These are phyloP conservation scores for Metschnikowia koreensis DNA, from an alignment of 805 yeast genomes.

Conservation along the genomic window DNA sequence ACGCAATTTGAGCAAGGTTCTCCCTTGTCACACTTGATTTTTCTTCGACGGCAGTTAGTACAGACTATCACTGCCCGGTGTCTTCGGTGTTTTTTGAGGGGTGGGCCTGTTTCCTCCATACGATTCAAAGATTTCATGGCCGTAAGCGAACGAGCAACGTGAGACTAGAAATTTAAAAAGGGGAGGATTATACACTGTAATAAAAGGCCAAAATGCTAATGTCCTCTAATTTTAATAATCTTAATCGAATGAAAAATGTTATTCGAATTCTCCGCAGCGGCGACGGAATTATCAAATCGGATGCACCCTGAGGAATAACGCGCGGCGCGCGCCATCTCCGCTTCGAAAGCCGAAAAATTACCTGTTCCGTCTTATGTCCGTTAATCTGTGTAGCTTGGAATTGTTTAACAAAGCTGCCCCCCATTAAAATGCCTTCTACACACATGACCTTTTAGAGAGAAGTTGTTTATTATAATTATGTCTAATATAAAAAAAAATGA, in stretches of 20 bases:
- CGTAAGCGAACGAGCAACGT: neutral
- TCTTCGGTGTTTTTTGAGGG: slow-evolving; percentile 12
- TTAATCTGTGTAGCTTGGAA: neutral
- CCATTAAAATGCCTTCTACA: neutral
- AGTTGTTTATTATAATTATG: neutral
- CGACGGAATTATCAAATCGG: neutral
- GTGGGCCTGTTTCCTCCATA: neutral
- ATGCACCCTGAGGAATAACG: neutral
- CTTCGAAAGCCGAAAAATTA: neutral
- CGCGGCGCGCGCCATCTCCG: neutral
- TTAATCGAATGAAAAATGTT: neutral
- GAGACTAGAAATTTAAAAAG: no score
- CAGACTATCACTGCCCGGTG: slow-evolving; percentile 29
- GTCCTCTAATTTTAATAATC: neutral
- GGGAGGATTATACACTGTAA: no score
- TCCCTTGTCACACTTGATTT: slow-evolving; percentile 33
- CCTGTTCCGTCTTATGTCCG: neutral
- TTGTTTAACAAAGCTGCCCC: neutral
- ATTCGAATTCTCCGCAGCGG: neutral
- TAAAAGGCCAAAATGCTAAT: neutral
- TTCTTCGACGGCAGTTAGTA: slow-evolving; percentile 30
- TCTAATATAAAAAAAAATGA: no score
- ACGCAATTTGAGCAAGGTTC: slow-evolving; percentile 29
- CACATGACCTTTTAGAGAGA: neutral
- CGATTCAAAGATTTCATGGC: neutral